Base-by-base conservation (phyloP, 495 filamentous ascomycete genomes). In the Clohesyomyces aquaticus region DNA sequence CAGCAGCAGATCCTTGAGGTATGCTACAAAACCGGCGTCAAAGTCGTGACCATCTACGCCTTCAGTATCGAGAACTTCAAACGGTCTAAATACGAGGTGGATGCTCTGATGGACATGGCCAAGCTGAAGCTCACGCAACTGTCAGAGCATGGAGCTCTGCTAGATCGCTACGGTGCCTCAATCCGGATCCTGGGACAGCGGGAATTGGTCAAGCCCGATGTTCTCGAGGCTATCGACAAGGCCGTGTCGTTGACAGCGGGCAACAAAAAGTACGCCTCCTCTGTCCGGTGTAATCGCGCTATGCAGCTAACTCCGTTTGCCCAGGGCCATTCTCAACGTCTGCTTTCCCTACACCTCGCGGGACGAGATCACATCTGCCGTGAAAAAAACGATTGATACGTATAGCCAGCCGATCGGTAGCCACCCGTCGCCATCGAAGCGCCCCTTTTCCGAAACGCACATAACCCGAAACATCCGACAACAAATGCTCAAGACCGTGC, bases 61-160 rank as follows among this genome's bases (percentile, higher is more conserved):
- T 98, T 98, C 80, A 94, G 90, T 69, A 96, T 98, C 73, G 94
- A 98, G 76, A 98, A 98, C 78, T 98, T 97, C 80, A 96, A 98
- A 75, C 85, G 94, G 4, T 93, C 91, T n/a, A 93, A 92, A 73
- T 93, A 96, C 77, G 94, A 98, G 74, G 95, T 98, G 29, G 92
- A 96, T 74, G 91, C 90, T 16, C 78, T 98, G 52, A 98, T 98
- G 94, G 90, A 96, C 66, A 95, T 98, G 81, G 93, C 93, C 32
- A 96, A 96, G 77, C 84, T 93, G 59, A 97, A 96, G 78, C 81
- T 98, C 14, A 82, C 85, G 21, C 94, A 98, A 70, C 80, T 98
- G 71, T 84, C 88, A 11, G 91, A 97, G 71, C 94, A 98, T 65
- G 94, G 94, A 22, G 93, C 96, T 70, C 78, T 98, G 28, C 79